Base-by-base conservation (phyloP, 163 green algal genomes). In the Scenedesmus sp. region DNA sequence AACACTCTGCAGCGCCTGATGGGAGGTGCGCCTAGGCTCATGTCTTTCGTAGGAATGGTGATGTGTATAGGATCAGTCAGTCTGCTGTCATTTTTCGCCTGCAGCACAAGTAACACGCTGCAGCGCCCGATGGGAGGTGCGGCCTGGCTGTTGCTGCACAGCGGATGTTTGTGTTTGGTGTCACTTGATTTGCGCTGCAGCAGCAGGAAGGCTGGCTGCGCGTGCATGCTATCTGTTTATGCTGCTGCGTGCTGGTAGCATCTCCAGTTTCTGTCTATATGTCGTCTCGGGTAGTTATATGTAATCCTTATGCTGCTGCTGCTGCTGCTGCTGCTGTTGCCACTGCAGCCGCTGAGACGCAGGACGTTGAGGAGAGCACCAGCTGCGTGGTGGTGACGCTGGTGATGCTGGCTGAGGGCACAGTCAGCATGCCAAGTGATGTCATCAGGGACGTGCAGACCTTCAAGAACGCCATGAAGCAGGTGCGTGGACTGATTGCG, bases 351-450 rank as follows among this genome's bases (percentile, higher is more conserved):
- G 87, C 66, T 77, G 87, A 91, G 87, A 91, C 87, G 5, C 55
- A 86, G 81, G 87, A 91, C 56, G 76, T 23, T n/a, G 87, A 91
- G 60, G 76, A 79, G 70, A 54, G 4, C n/a, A 62, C 66, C 15
- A n/a, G 34, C 16, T 91, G 87, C 12, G 88, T 92, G 20, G 82
- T 95, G 54, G 91, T 95, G 18, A 95, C 91, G 12, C 67, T 95
- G 12, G 59, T 95, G 9, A 59, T 95, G n/a, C 83, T 86, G 12
- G 88, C 88, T 2, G 57, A 88, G 2, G 93, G 93, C 57, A 23
- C 55, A 1, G 77, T 95, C 26, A 92, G 76, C 26, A 15, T 95
- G 55, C 84, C 88, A 4, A 10, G 34, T n/a, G 56, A 20, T 12
- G 57, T n/a, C 3, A 88, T 93, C 46, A 82, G 20, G 52, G 88